A percentile compares a stretch with the other conserved stretches of the same genome.
These are phyloP conservation scores for Taphrina deformans DNA, from an alignment of 1,139 yeast genomes.

Conservation along the genomic window DNA sequence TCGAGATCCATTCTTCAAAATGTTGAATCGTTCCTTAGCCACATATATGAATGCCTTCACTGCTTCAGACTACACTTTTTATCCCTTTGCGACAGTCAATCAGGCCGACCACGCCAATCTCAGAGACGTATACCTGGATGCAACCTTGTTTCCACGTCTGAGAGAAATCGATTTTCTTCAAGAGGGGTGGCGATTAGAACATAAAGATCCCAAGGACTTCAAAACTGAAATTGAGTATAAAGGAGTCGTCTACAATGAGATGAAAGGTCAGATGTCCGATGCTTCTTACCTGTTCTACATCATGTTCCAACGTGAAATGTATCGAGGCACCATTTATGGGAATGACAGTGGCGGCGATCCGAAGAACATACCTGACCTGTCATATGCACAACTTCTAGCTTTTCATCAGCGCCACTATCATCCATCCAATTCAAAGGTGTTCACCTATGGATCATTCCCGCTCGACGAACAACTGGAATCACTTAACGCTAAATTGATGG, in stretches of 20 bases:
- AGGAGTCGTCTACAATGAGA: conserved; percentile 96
- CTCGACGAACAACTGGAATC: conserved; percentile 62
- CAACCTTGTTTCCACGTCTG: conserved; percentile 79
- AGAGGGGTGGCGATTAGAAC: conserved; percentile 98
- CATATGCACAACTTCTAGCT: conserved; percentile 69
- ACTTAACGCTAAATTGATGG: conserved; percentile 55
- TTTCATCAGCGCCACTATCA: conserved; percentile 78
- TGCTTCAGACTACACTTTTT: conserved; percentile 84
- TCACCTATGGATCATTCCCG: conserved; percentile 81
- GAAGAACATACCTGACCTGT: conserved; percentile 65
- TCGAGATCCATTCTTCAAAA: conserved; percentile 94
- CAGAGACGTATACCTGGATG: conserved; percentile 83
- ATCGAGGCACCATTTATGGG: conserved; percentile 63
- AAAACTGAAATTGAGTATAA: conserved; percentile 68
- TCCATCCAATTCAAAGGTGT: conserved; percentile 84
- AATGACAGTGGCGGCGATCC: conserved; percentile 98
- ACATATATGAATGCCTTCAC: conserved; percentile 99
- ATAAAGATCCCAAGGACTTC: conserved; percentile 59
- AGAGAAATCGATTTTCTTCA: conserved; percentile 81
- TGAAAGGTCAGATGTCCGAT: conserved; percentile 94
- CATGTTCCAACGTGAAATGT: conserved; percentile 62
- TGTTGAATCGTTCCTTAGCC: conserved; percentile 83
- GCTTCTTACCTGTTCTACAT: conserved; percentile 83
- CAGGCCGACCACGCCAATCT: conserved; percentile 74
- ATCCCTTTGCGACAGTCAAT: conserved; percentile 95